Evolutionary conservation across 805 yeast genomes (phyloP).

Genomic region (Candida wancherniae): DNA sequence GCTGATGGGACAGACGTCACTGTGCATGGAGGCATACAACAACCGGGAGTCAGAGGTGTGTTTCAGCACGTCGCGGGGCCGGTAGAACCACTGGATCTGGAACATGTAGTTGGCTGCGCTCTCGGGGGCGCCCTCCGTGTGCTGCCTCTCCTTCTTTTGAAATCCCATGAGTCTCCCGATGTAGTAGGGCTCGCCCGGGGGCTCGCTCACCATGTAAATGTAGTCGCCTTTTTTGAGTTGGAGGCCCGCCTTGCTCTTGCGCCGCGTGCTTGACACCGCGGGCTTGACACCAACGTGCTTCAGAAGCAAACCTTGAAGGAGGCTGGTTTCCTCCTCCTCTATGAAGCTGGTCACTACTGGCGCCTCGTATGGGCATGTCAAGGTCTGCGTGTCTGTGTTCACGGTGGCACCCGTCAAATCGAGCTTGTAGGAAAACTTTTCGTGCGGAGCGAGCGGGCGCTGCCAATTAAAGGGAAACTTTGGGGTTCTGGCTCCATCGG

Average conservation of each 20-base stretch:
- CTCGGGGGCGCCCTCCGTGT: constrained; percentile 6
- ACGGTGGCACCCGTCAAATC: constrained; percentile 41
- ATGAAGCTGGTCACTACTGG: constrained; percentile 3
- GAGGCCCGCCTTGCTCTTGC: constrained; percentile 20
- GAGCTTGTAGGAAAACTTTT: constrained; percentile 40
- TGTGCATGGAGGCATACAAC: constrained; percentile 79
- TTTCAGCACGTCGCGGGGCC: constrained; percentile 80
- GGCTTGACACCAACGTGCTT: constrained; percentile 7
- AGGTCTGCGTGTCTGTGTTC: constrained; percentile 30
- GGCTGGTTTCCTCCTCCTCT: constrained; percentile 7
- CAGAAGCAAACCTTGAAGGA: constrained; percentile 9
- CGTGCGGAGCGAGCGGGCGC: constrained; percentile 33
- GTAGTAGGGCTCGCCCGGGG: constrained; percentile 92
- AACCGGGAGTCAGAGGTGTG: constrained; percentile 66
- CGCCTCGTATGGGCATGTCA: constrained; percentile 34
- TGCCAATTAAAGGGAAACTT: constrained; percentile 42
- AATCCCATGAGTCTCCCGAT: constrained; percentile 82
- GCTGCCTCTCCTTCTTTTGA: constrained; percentile 12
- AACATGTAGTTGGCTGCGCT: constrained; percentile 50
- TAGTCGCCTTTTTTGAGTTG: constrained; percentile 53
- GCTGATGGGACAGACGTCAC: constrained; percentile 72
- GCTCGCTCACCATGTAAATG: constrained; percentile 83
- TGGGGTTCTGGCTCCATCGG: neutral
- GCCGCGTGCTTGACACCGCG: constrained; percentile 5
- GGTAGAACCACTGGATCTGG: constrained; percentile 84